These are phyloP conservation scores for Apium graveolens DNA, from an alignment of 129 eudicot genomes.

Conservation along the genomic window DNA sequence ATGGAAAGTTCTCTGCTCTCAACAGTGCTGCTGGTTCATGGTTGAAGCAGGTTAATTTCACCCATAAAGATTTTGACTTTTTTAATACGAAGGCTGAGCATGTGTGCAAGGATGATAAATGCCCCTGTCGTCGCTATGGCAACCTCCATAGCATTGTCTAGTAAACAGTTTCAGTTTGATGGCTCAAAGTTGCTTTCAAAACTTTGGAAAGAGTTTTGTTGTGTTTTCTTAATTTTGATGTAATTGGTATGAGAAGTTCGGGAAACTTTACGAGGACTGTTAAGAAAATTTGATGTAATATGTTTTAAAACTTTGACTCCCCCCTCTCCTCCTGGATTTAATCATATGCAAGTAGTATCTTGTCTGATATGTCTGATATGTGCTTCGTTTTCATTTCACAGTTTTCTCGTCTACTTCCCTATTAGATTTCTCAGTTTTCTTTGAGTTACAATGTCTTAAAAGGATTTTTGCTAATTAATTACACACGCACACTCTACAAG, in stretches of 20 bases:
- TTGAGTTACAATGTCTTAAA: too few species aligned
- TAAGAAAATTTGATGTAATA: too few species aligned
- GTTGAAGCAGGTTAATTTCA: conserved; percentile 27
- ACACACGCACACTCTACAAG: too few species aligned
- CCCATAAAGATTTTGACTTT: conserved; percentile 24
- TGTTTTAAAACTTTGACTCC: too few species aligned
- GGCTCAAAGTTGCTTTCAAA: not conserved
- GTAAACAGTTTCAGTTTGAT: not conserved
- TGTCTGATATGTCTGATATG: too few species aligned
- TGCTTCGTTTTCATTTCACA: too few species aligned
- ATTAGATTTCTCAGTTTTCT: too few species aligned
- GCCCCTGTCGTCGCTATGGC: not conserved
- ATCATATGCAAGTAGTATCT: too few species aligned
- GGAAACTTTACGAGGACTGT: not conserved
- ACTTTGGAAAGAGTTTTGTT: not conserved
- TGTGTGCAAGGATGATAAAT: not conserved
- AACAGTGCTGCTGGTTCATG: conserved; percentile 31
- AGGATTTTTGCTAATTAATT: too few species aligned
- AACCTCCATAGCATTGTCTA: not conserved
- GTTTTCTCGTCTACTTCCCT: too few species aligned
- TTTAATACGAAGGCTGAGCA: conserved; percentile 1
- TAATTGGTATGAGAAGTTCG: not conserved
- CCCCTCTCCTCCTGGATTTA: too few species aligned
- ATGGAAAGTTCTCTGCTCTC: conserved; percentile 16
- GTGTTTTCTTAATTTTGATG: not conserved